Evolutionary conservation across 352 stramenopile genomes (phyloP).

Genomic region (Phytophthora constricta): DNA sequence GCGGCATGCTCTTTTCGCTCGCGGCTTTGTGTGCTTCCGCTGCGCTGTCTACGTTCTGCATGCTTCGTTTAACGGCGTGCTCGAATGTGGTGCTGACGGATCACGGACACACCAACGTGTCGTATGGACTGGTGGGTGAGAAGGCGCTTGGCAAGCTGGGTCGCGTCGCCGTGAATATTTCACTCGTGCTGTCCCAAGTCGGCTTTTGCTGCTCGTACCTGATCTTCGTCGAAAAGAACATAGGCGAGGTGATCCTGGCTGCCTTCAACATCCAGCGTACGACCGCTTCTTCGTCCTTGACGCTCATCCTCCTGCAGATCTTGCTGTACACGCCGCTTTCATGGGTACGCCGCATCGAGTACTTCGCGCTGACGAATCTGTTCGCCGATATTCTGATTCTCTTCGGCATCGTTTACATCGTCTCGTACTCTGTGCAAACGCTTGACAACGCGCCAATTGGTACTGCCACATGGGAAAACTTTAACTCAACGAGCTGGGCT

Average conservation of each 20-base stretch:
- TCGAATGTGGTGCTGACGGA: conserved; percentile 47
- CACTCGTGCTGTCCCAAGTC: conserved; percentile 71
- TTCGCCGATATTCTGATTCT: conserved; percentile 68
- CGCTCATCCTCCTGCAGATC: conserved; percentile 68
- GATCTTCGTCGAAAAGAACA: conserved; percentile 79
- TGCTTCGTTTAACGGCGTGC: conserved; percentile 64
- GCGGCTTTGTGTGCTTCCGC: conserved; percentile 51
- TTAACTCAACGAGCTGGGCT: conserved; percentile 69
- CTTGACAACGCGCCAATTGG: conserved; percentile 36
- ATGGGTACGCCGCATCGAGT: conserved; percentile 78
- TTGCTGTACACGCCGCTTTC: conserved; percentile 71
- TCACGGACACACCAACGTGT: conserved; percentile 40
- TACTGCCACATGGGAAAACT: conserved; percentile 61
- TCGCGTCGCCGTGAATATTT: conserved; percentile 66
- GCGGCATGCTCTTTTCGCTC: conserved; percentile 75
- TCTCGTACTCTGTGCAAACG: conserved; percentile 57
- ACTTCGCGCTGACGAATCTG: conserved; percentile 76
- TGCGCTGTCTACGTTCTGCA: conserved; percentile 63
- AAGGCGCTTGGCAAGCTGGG: conserved; percentile 58
- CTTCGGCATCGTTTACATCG: conserved; percentile 66
- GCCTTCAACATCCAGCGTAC: conserved; percentile 51
- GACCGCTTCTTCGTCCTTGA: conserved; percentile 56
- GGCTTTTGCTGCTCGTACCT: conserved; percentile 81
- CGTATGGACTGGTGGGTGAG: conserved; percentile 66
- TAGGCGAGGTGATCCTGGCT: conserved; percentile 63